Conservation (phyloP, 2,329 filamentous ascomycete species). For the Neonectria faginata region DNA sequence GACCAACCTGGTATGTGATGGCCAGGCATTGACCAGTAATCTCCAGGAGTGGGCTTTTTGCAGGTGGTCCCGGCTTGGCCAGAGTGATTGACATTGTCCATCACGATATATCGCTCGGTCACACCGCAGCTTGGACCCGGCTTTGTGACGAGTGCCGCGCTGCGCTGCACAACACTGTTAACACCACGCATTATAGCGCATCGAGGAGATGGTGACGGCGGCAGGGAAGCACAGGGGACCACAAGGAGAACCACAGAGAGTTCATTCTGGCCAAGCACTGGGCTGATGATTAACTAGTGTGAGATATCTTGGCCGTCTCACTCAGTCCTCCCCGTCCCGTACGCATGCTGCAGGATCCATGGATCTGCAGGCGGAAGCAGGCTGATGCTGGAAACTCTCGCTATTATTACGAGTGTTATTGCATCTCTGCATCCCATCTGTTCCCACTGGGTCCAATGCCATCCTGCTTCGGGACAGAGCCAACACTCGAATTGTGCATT, state of each 20-base stretch:
- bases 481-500: not conserved
- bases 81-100: constrained; percentile 21
- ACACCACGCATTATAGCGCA: constrained; percentile 9
- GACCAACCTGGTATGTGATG: constrained; percentile 25
- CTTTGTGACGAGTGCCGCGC: constrained; percentile 19
- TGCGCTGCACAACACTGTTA: not conserved
- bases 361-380: constrained; percentile 14
- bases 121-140: constrained; percentile 26
- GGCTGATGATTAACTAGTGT: not conserved
- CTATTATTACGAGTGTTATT: constrained; percentile 18
- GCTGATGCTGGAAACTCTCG: constrained; percentile 14
- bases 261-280: constrained; percentile 1
- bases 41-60: constrained; percentile 40
- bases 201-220: not conserved
- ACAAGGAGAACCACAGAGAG: constrained; percentile 3
- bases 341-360: constrained; percentile 8
- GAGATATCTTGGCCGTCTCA: constrained; percentile 7
- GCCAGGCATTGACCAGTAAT: constrained; percentile 46
- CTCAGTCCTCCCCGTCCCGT: not conserved
- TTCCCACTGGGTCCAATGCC: constrained; percentile 11
- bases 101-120: constrained; percentile 28
- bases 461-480: constrained; percentile 3
- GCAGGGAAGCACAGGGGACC: constrained; percentile 9
- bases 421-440: constrained; percentile 1
- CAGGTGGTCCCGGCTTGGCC: constrained; percentile 41